Base-by-base conservation (phyloP, 805 yeast species). In the Dipodascopsis uninucleata region DNA sequence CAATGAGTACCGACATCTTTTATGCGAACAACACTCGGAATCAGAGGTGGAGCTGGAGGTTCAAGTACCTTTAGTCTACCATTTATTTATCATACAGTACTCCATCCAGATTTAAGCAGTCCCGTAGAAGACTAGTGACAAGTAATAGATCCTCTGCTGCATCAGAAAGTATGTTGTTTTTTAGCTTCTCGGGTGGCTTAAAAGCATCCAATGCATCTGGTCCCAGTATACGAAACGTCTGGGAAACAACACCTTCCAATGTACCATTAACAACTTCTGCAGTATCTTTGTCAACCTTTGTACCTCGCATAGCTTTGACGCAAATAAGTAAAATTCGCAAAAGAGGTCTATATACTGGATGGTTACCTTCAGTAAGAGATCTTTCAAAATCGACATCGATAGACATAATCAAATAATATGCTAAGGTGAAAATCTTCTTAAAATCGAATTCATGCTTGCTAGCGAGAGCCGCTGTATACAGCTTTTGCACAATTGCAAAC, bases 401-500 rank as follows among this genome's bases (percentile, higher is more conserved):
- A 16, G 65, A 61, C 3, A 55, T 43, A 4, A 64, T 53, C 4
- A 64, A 39, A 3, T 58, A 58, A 36, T 54, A 49, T 9, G 55
- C 43, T 8, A 41, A 35, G 23, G 56, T 57, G 31, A 73, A 70
- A 26, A 74, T 58, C 3, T 75, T 63, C 21, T 46, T 49, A 24
- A 53, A 58, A 36, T 60, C 67, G 5, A 59, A 55, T 14, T 53
- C 44, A 14, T 16, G 24, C 18, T 26, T 37, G 5, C 31, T 26
- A 35, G 17, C 39, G 29, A 51, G 55, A 4, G 56, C 39, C 26
- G 53, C 59, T 31, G 61, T 58, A 24, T 42, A 37, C 22, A 55
- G 39, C 28, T 43, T 40, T 34, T 53, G 49, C 24, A 38, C 62
- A 56, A 59, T 67, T 61, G 78, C 72, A 65, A 88, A 71, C 47